Evolutionary conservation across 1,139 yeast genomes (phyloP).

Genomic region (Eremothecium gossypii): DNA sequence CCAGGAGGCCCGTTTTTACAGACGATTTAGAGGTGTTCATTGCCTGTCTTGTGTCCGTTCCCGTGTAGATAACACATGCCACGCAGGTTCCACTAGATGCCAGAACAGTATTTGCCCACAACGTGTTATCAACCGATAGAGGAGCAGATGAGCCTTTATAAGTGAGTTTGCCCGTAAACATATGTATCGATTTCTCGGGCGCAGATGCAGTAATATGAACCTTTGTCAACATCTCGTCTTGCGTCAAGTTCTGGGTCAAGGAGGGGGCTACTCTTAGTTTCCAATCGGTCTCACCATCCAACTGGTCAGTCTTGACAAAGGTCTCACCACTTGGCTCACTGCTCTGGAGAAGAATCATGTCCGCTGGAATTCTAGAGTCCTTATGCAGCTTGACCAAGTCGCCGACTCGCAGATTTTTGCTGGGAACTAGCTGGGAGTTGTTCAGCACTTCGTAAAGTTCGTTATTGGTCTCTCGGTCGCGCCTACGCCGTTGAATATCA

Average conservation of each 20-base stretch:
- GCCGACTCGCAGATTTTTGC: slow-evolving; percentile 73
- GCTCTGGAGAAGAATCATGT: slow-evolving; percentile 73
- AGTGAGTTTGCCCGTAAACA: slow-evolving; percentile 64
- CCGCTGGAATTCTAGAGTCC: slow-evolving; percentile 87
- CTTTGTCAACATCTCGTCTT: slow-evolving; percentile 37
- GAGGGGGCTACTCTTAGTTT: slow-evolving; percentile 73
- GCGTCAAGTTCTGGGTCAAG: slow-evolving; percentile 52
- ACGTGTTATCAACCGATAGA: slow-evolving; percentile 75
- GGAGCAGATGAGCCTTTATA: slow-evolving; percentile 48
- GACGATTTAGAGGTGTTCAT: slow-evolving; percentile 84
- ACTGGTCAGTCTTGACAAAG: slow-evolving; percentile 91
- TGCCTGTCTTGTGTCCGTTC: slow-evolving; percentile 86
- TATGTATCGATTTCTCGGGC: slow-evolving; percentile 78
- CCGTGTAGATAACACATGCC: slow-evolving; percentile 85
- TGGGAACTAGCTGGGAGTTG: slow-evolving; percentile 40
- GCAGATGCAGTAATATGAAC: slow-evolving; percentile 58
- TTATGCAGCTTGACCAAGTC: slow-evolving; percentile 76
- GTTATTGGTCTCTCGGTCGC: slow-evolving; percentile 83
- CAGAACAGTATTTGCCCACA: slow-evolving; percentile 97
- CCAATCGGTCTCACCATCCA: slow-evolving; percentile 99
- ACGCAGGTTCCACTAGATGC: slow-evolving; percentile 81
- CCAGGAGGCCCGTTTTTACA: slow-evolving; percentile 85
- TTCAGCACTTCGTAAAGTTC: slow-evolving; percentile 70
- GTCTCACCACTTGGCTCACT: slow-evolving; percentile 81
- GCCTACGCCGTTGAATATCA: slow-evolving; percentile 78